Evolutionary conservation across 306 rosid genomes (phyloP), one percentile per base, ranked within the genome.

Genomic region (Vigna radiata): DNA sequence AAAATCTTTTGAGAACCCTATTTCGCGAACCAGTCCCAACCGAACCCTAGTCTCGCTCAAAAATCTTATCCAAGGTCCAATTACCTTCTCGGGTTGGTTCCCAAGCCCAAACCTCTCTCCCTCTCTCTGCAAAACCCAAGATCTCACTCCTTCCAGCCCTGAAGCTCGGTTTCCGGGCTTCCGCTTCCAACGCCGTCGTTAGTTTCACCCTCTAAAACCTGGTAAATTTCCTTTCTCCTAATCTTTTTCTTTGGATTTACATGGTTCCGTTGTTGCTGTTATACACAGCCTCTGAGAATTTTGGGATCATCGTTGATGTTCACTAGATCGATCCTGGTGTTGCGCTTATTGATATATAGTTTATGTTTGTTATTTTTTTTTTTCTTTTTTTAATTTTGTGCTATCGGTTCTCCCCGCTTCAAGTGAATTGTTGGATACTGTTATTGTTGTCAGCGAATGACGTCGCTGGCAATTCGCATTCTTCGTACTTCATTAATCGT

Each of bases 111-210:
- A 31, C 6, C 43, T 14, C 11, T 61, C 65, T 39, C 44, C 44
- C 41, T 27, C 3, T 27, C 19, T 23, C 64, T 14, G 44, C 67
- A 61, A 61, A 61, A 61, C 67, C 67, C 67, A 31, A 62, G 47
- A 62, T 33, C 68, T n/a, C 25, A 16, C 68, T 33, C 47, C 68
- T 44, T 33, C 68, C 9, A n/a, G 68, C 68, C 68, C 68, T 61
- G 68, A 33, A 16, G 68, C 46, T 33, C 46, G 23, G 14, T 33
- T 62, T 62, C 47, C 46, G 68, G 68, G 68, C 68, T 33, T 62
- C 68, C 68, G 44, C 43, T 60, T 60, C 19, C 66, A 15, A 16
- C 39, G 65, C 39, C 18, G 43, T 31, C 68, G 47, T 62, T 62
- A 31, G 14, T 31, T 31, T 31, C 36, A 6, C 47, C 0, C 23